A percentile compares a stretch with the other conserved stretches of the same genome.
Evolutionary conservation across 2,329 filamentous ascomycete genomes (phyloP).

Genomic region (Cordyceps javanica): DNA sequence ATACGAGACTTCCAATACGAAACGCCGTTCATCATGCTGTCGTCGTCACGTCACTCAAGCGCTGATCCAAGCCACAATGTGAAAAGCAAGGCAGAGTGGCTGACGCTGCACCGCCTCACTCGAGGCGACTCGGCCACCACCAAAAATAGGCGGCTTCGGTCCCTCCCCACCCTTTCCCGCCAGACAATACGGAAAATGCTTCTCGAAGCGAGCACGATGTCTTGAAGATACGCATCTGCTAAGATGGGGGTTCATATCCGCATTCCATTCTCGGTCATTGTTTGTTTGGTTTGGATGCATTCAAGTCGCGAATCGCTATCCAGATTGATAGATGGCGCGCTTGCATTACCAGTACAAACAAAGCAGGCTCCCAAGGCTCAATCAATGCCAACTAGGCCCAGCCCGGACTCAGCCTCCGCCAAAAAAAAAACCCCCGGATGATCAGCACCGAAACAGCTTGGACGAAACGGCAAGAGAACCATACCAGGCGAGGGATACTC

Average conservation of each 20-base stretch:
- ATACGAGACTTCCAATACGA: neutral
- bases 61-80: conserved; percentile 11
- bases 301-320: neutral
- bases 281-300: neutral
- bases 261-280: neutral
- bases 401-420: neutral
- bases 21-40: neutral
- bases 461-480: neutral
- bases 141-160: neutral
- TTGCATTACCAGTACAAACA: neutral
- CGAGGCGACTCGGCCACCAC: neutral
- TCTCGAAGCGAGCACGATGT: neutral
- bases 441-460: neutral
- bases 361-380: neutral
- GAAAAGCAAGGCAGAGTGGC: conserved; percentile 2
- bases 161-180: neutral
- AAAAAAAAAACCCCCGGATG: conserved; percentile 1
- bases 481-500: neutral
- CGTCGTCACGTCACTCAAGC: conserved; percentile 5
- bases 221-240: neutral
- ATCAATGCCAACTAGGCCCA: no score
- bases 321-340: neutral
- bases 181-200: neutral
- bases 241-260: no score
- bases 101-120: conserved; percentile 6